These are phyloP conservation scores for Dendrobium nobile DNA, from an alignment of 106 monocot species.

Conservation along the genomic window DNA sequence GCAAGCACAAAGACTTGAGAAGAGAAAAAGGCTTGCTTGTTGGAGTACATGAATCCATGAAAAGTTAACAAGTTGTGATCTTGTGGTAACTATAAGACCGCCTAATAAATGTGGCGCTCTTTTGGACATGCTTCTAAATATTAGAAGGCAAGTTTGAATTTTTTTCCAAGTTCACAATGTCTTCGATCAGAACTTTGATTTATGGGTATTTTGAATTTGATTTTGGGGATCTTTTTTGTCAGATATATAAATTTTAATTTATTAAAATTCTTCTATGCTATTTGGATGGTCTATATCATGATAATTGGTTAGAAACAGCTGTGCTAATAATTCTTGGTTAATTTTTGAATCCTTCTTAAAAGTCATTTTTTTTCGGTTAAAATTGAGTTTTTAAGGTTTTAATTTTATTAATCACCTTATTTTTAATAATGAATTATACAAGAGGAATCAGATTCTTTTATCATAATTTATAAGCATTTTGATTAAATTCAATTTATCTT, in stretches of 20 bases:
- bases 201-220: too few species aligned
- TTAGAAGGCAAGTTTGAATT: neutral
- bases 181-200: too few species aligned
- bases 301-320: neutral
- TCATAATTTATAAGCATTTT: too few species aligned
- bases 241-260: too few species aligned
- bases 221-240: too few species aligned
- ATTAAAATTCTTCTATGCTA: too few species aligned
- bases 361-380: neutral
- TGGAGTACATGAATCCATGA: neutral
- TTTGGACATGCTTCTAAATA: neutral
- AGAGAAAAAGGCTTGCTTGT: neutral
- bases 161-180: neutral
- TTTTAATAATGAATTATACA: too few species aligned
- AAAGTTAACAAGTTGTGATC: neutral
- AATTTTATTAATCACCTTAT: neutral
- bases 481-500: neutral
- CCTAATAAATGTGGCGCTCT: conserved; percentile 1
- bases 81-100: neutral
- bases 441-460: too few species aligned
- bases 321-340: too few species aligned
- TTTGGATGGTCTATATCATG: neutral
- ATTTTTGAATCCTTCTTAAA: too few species aligned
- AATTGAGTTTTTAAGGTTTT: neutral
- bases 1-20: neutral